A percentile compares a stretch with the other conserved stretches of the same genome.
Evolutionary conservation across 768 basidiomycete genomes (phyloP).

Genomic region (Scleroderma citrinum): DNA sequence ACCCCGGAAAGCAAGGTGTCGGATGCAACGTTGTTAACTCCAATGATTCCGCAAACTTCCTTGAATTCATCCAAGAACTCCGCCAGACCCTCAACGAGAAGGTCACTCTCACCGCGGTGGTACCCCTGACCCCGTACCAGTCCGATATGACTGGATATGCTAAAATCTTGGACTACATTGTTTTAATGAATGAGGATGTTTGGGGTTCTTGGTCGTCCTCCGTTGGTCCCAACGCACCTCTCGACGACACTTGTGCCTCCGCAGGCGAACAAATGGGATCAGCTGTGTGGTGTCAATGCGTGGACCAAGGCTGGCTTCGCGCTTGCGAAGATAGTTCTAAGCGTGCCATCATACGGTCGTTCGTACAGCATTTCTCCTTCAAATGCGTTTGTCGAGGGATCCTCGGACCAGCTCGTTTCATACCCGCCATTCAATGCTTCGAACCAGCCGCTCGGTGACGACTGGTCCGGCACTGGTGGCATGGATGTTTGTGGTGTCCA

Average conservation of each 20-base stretch:
- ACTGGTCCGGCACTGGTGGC: conserved; percentile 45
- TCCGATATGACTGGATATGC: conserved; percentile 69
- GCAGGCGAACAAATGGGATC: conserved; percentile 61
- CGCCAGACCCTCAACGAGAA: conserved; percentile 42
- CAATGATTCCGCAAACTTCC: conserved; percentile 71
- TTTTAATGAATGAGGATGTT: conserved; percentile 63
- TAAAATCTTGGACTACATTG: conserved; percentile 58
- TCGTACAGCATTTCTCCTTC: conserved; percentile 44
- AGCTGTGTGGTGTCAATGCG: conserved; percentile 60
- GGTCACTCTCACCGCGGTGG: conserved; percentile 65
- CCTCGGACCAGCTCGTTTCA: conserved; percentile 32
- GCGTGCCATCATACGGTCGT: conserved; percentile 79
- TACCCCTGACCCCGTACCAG: conserved; percentile 60
- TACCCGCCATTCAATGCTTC: conserved; percentile 47
- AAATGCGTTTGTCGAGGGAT: conserved; percentile 32
- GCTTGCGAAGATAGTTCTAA: conserved; percentile 60
- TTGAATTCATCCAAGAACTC: conserved; percentile 67
- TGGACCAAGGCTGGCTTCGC: conserved; percentile 82
- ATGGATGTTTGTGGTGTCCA: conserved; percentile 50
- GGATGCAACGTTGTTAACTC: conserved; percentile 57
- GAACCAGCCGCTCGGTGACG: conserved; percentile 42
- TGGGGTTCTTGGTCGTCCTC: conserved; percentile 46
- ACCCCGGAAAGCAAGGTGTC: conserved; percentile 60
- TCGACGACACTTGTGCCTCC: conserved; percentile 69
- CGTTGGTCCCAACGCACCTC: conserved; percentile 76